These are phyloP conservation scores for Serendipita sp. DNA, from an alignment of 1,284 basidiomycete genomes.

Conservation along the genomic window DNA sequence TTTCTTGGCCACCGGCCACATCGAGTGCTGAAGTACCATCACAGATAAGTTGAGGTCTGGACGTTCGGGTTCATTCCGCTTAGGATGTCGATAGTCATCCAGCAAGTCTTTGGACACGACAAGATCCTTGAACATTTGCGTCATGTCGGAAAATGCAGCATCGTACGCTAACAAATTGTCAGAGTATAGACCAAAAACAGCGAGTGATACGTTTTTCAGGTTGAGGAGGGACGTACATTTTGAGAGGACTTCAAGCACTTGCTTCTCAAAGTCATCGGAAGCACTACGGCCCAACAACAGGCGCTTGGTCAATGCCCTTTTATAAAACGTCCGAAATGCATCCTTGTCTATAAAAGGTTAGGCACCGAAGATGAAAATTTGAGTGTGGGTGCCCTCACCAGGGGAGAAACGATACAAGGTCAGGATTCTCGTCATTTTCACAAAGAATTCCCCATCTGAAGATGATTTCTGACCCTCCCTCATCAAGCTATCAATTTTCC, in stretches of 20 bases:
- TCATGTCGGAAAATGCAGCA: conserved; percentile 74
- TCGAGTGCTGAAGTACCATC: conserved; percentile 60
- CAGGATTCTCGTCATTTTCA: conserved; percentile 61
- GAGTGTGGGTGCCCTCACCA: conserved; percentile 16
- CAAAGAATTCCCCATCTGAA: conserved; percentile 58
- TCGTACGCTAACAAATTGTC: conserved; percentile 52
- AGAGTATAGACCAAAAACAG: neutral
- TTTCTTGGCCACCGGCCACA: conserved; percentile 48
- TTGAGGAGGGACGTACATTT: conserved; percentile 40
- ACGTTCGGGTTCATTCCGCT: neutral
- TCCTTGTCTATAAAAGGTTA: conserved; percentile 49
- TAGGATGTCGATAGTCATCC: conserved; percentile 31
- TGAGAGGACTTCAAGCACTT: conserved; percentile 79
- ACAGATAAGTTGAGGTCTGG: conserved; percentile 31
- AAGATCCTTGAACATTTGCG: conserved; percentile 83
- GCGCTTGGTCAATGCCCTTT: conserved; percentile 77
- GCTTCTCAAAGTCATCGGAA: conserved; percentile 81
- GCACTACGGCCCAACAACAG: conserved; percentile 78
- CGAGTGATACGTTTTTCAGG: neutral
- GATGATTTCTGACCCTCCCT: conserved; percentile 67
- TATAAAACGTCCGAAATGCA: conserved; percentile 91
- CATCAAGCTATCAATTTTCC: conserved; percentile 77
- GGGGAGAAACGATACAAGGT: conserved; percentile 78
- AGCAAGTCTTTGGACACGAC: conserved; percentile 57
- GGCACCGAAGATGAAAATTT: neutral